Conservation (phyloP, 805 yeast genomes). For the Candida boleticola region DNA sequence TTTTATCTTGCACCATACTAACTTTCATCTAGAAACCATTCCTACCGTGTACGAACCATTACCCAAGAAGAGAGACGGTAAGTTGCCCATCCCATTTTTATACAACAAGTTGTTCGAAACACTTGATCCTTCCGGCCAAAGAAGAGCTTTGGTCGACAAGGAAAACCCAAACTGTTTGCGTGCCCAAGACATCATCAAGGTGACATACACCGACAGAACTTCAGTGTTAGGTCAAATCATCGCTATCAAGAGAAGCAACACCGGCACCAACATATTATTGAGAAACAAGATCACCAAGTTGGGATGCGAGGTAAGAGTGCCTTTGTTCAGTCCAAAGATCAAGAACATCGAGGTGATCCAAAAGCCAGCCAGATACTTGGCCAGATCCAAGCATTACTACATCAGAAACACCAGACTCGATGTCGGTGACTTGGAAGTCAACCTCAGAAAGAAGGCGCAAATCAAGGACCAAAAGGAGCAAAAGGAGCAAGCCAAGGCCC, state of each 20-base stretch:
- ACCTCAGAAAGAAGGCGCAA: slow-evolving; percentile 2
- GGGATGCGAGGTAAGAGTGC: slow-evolving; percentile 84
- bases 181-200: slow-evolving; percentile 80
- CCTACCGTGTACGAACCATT: slow-evolving; percentile 52
- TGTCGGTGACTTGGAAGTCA: slow-evolving; percentile 63
- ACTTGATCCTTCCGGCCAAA: slow-evolving; percentile 67
- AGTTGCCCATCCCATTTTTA: slow-evolving; percentile 42
- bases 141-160: slow-evolving; percentile 30
- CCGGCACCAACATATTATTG: slow-evolving; percentile 73
- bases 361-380: slow-evolving; percentile 68
- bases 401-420: slow-evolving; percentile 78
- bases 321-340: slow-evolving; percentile 76
- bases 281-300: slow-evolving; percentile 79
- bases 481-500: background rate
- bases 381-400: slow-evolving; percentile 84
- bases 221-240: slow-evolving; percentile 76
- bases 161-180: slow-evolving; percentile 48
- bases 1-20: background rate
- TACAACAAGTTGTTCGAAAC: slow-evolving; percentile 50
- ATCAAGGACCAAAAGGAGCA: background rate
- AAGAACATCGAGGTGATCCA: slow-evolving; percentile 74
- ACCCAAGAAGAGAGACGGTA: slow-evolving; percentile 47
- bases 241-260: slow-evolving; percentile 68
- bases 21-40: background rate
- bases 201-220: slow-evolving; percentile 66